Evolutionary conservation across 2,329 filamentous ascomycete species (phyloP).

Genomic region (Trichoderma koningiopsis): DNA sequence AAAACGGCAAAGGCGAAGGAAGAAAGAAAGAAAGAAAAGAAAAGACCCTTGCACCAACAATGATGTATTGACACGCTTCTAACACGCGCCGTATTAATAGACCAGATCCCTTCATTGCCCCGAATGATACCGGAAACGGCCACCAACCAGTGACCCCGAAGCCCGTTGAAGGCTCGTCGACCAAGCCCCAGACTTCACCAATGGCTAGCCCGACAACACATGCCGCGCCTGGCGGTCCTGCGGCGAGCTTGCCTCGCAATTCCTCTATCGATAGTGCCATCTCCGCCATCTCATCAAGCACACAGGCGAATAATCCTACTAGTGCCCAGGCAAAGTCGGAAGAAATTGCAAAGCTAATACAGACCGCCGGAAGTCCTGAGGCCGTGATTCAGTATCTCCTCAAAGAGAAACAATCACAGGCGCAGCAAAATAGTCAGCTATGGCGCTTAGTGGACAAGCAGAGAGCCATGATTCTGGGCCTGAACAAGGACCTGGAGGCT

Average conservation of each 20-base stretch:
- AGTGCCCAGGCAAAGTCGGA: constrained; percentile 63
- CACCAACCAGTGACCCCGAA: constrained; percentile 49
- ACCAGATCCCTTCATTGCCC: constrained; percentile 32
- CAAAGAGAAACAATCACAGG: constrained; percentile 86
- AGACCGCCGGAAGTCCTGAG: constrained; percentile 84
- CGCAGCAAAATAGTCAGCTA: constrained; percentile 86
- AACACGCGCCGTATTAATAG: constrained; percentile 30
- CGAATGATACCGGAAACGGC: constrained; percentile 55
- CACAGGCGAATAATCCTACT: constrained; percentile 53
- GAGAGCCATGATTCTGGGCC: constrained; percentile 84
- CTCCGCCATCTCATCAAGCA: constrained; percentile 69
- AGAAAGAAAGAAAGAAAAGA: background rate
- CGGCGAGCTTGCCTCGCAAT: constrained; percentile 59
- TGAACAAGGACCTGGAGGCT: constrained; percentile 92
- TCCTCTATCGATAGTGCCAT: constrained; percentile 94
- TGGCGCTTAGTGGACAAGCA: constrained; percentile 98
- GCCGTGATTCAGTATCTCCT: constrained; percentile 84
- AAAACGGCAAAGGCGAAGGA: background rate
- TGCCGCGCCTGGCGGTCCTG: constrained; percentile 40
- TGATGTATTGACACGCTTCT: constrained; percentile 13
- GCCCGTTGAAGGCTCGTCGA: constrained; percentile 45
- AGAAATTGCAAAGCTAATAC: constrained; percentile 78
- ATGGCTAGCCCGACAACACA: constrained; percentile 53
- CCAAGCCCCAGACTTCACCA: constrained; percentile 42
- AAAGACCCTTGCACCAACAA: background rate